Evolutionary conservation across 2,329 filamentous ascomycete species (phyloP).

Genomic region (Phyllosticta citribraziliensis): DNA sequence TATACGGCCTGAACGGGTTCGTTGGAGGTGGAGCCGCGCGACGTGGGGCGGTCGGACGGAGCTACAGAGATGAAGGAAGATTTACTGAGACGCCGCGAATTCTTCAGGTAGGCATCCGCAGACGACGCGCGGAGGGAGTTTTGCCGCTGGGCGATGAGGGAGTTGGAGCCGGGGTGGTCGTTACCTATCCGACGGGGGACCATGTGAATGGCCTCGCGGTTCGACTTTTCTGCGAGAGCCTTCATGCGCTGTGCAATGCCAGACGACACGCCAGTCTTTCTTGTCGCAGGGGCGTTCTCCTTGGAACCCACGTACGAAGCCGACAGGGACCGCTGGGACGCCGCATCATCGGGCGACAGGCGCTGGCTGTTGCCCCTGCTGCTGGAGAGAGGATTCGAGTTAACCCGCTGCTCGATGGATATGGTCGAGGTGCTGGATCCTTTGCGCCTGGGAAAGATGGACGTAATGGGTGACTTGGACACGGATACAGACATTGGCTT

Average conservation of each 20-base stretch:
- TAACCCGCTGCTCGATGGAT: constrained; percentile 18
- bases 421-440: constrained; percentile 15
- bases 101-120: constrained; percentile 18
- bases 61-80: constrained; percentile 15
- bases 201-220: constrained; percentile 32
- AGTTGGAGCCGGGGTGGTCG: constrained; percentile 20
- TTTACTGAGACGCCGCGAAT: constrained; percentile 18
- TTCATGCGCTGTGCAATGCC: constrained; percentile 94
- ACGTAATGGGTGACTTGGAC: constrained; percentile 71
- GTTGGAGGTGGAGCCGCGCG: constrained; percentile 1
- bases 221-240: constrained; percentile 69
- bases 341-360: constrained; percentile 20
- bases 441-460: constrained; percentile 42
- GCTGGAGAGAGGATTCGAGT: constrained; percentile 8
- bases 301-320: constrained; percentile 16
- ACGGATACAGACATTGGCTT: constrained; percentile 59
- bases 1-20: constrained; percentile 25
- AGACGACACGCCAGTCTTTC: constrained; percentile 75
- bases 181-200: constrained; percentile 10
- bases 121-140: constrained; percentile 29
- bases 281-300: constrained; percentile 36
- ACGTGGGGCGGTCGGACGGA: constrained; percentile 4
- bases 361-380: constrained; percentile 16
- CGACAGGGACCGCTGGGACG: constrained; percentile 13
- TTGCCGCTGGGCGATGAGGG: constrained; percentile 27